These are phyloP conservation scores for Penicillium sp. DNA, from an alignment of 2,329 filamentous ascomycete genomes.

Conservation along the genomic window DNA sequence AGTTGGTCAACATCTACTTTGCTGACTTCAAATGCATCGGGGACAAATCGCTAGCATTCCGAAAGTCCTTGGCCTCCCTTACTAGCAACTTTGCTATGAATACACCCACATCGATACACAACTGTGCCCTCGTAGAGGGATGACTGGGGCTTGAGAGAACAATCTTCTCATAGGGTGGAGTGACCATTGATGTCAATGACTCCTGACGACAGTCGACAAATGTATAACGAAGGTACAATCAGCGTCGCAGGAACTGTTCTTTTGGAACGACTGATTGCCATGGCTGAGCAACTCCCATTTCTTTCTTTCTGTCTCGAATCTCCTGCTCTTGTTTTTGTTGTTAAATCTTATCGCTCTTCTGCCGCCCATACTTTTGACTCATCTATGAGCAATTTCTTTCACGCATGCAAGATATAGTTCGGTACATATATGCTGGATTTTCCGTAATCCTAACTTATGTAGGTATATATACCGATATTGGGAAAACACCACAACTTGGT, in stretches of 20 bases:
- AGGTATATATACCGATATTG: neutral
- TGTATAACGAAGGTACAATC: neutral
- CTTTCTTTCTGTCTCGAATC: neutral
- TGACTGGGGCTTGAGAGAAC: neutral
- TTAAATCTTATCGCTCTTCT: neutral
- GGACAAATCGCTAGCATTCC: neutral
- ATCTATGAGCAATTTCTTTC: neutral
- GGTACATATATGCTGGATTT: neutral
- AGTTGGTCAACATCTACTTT: no score
- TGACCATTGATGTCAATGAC: neutral
- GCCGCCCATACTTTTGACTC: neutral
- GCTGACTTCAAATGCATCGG: no score
- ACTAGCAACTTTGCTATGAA: neutral
- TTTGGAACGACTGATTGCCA: no score
- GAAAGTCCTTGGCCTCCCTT: neutral
- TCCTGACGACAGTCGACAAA: neutral
- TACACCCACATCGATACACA: neutral
- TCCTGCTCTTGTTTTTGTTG: neutral
- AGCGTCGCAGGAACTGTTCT: no score
- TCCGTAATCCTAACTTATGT: neutral
- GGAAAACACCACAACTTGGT: neutral
- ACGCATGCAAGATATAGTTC: neutral
- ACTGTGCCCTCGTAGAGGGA: no score
- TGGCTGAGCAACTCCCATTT: no score
- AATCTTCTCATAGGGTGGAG: neutral